Conservation (phyloP, 371 early-diverging fungal genomes). For the Zychaea mexicana region DNA sequence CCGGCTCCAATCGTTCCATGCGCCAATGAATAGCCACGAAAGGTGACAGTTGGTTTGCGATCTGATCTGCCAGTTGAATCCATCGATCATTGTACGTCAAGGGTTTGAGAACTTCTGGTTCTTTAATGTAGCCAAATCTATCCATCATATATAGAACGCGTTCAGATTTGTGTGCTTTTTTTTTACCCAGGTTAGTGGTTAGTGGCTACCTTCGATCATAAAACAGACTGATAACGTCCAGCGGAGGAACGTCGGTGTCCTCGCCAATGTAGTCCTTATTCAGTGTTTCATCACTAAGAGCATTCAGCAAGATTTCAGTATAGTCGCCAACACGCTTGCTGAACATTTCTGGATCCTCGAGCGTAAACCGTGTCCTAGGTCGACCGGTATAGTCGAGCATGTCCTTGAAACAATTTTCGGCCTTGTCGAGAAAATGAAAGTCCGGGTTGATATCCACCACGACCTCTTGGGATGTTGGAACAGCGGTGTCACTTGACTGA, state of each 20-base stretch:
- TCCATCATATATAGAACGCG: background rate
- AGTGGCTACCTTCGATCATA: slow-evolving; percentile 38
- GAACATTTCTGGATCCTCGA: slow-evolving; percentile 26
- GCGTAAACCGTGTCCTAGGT: slow-evolving; percentile 7
- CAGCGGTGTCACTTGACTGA: background rate
- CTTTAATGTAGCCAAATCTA: slow-evolving; percentile 41
- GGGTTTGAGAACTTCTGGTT: slow-evolving; percentile 28
- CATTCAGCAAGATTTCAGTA: slow-evolving; percentile 27
- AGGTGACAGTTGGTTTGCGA: slow-evolving; percentile 35
- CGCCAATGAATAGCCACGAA: slow-evolving; percentile 57
- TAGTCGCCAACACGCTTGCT: slow-evolving; percentile 26
- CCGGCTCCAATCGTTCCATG: slow-evolving; percentile 51
- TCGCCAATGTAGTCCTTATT: slow-evolving; percentile 19
- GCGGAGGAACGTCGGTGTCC: slow-evolving; percentile 14
- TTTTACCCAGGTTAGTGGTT: too few relatives aligned
- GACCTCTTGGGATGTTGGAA: slow-evolving; percentile 41
- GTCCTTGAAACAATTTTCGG: slow-evolving; percentile 28
- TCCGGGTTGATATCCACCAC: slow-evolving; percentile 30
- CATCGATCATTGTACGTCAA: slow-evolving; percentile 36
- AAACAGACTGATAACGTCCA: slow-evolving; percentile 45
- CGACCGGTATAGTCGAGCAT: slow-evolving; percentile 18
- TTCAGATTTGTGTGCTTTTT: background rate
- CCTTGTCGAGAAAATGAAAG: slow-evolving; percentile 29
- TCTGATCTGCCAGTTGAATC: slow-evolving; percentile 32
- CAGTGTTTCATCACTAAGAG: slow-evolving; percentile 35